These are phyloP conservation scores for Talaromyces sp. DNA, from an alignment of 2,329 filamentous ascomycete genomes.

Conservation along the genomic window DNA sequence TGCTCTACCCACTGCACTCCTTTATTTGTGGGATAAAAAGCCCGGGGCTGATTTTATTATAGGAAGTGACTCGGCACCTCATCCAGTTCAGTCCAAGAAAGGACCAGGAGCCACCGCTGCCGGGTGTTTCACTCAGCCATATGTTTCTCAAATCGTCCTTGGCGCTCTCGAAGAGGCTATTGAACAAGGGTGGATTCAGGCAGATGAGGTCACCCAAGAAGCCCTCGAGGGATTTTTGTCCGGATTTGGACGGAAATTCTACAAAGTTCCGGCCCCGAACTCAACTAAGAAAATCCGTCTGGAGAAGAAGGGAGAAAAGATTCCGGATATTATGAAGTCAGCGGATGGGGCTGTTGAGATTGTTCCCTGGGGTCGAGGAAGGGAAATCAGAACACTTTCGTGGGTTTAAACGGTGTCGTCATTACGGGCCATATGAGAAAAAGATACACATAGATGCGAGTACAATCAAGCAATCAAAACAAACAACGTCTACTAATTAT, in stretches of 20 bases:
- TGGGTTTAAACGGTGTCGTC: conserved; percentile 20
- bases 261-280: conserved; percentile 46
- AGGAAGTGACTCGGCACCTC: conserved; percentile 66
- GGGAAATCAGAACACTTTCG: conserved; percentile 44
- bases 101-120: conserved; percentile 50
- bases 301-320: conserved; percentile 51
- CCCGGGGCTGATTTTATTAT: neutral
- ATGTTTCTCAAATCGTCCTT: conserved; percentile 55
- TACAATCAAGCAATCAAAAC: neutral
- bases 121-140: conserved; percentile 60
- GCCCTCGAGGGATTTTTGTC: conserved; percentile 56
- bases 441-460: neutral
- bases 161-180: conserved; percentile 56
- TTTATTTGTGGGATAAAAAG: neutral
- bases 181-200: conserved; percentile 48
- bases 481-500: neutral
- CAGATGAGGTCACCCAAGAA: conserved; percentile 52
- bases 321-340: conserved; percentile 52
- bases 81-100: conserved; percentile 53
- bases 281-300: conserved; percentile 52
- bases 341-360: conserved; percentile 54
- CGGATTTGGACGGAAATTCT: conserved; percentile 55
- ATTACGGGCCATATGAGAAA: neutral
- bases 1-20: neutral
- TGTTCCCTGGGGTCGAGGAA: conserved; percentile 61